Base-by-base conservation (phyloP, 148 eudicot genomes). In the Nepenthes mirabilis region DNA sequence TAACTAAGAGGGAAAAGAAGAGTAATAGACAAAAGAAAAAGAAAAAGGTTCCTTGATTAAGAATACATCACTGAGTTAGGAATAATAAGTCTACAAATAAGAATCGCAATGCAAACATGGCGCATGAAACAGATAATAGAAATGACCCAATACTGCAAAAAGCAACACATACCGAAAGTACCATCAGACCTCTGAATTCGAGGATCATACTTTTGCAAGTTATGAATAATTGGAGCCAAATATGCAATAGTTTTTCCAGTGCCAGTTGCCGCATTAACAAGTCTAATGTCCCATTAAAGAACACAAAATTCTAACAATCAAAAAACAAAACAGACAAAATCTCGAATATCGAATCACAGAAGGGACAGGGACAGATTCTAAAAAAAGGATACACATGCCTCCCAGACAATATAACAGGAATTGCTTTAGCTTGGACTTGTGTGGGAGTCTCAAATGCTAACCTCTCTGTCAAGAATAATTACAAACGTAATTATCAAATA, bases 201-300 rank as follows among this genome's bases (percentile, higher is more conserved):
- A 56, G 75, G 76, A 68, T 78, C 62, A 62, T 65, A 68, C 63
- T 64, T 75, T 63, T 82, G 85, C 90, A 93, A 82, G 65, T 80
- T 82, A 77, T 93, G 91, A 78, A 91, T 74, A 65, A 93, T 75
- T 11, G 99, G 95, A 64, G 96, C 96, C 70, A 93, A 70, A 79
- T 93, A 93, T 49, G 80, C 91, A 48, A 93, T 70, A 57, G 99
- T 93, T 65, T 89, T 93, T 11, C 99, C 99, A 33, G 91, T 88
- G 23, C 99, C 99, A 13, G 99, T 93, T 6, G 91, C 91, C 6
- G 99, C 99, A 77, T 93, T 93, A 57, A 93, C 96, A 65, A 93
- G 95, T 79, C 99, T 93, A 36, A 69, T 61, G 43, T 34, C 64
- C 57, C 58, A 56, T 72, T 52, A 69, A 75, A 65, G 69, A 67